phyloP scores from a whole-genome alignment of 192 early-diverging fungal species.

The Podila minutissima region DNA sequence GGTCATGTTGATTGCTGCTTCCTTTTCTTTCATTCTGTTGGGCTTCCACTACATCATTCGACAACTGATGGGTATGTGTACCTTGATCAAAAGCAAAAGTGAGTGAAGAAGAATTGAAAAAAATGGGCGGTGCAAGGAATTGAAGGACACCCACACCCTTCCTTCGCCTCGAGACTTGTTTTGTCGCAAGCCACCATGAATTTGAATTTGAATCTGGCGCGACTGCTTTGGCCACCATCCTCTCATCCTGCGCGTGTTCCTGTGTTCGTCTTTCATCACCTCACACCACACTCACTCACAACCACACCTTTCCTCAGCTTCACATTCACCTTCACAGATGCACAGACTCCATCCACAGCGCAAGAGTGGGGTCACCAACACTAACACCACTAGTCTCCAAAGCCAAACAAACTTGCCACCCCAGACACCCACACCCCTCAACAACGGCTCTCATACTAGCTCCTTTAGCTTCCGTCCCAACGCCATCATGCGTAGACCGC shows the following conservation, averaged over 20 bases:
- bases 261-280: no score
- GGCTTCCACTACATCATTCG: no score
- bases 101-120: slow-evolving; percentile 15
- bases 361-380: not conserved
- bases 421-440: not conserved
- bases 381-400: not conserved
- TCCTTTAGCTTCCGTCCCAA: not conserved
- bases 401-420: not conserved
- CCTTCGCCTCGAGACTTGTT: not conserved
- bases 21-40: no score
- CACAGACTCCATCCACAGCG: slow-evolving; percentile 20
- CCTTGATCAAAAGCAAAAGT: slow-evolving; percentile 52
- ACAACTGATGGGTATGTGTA: slow-evolving; percentile 7
- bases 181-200: not conserved
- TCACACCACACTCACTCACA: not conserved
- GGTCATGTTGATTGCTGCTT: not conserved
- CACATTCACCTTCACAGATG: not conserved
- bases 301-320: not conserved
- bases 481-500: not conserved
- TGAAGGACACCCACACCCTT: slow-evolving; percentile 4
- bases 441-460: not conserved
- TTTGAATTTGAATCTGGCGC: not conserved
- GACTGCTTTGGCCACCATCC: not conserved
- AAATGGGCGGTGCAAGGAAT: slow-evolving; percentile 6
- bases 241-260: not conserved